Base-by-base conservation (phyloP, 1,284 basidiomycete genomes). In the Puccinia brachypodii region DNA sequence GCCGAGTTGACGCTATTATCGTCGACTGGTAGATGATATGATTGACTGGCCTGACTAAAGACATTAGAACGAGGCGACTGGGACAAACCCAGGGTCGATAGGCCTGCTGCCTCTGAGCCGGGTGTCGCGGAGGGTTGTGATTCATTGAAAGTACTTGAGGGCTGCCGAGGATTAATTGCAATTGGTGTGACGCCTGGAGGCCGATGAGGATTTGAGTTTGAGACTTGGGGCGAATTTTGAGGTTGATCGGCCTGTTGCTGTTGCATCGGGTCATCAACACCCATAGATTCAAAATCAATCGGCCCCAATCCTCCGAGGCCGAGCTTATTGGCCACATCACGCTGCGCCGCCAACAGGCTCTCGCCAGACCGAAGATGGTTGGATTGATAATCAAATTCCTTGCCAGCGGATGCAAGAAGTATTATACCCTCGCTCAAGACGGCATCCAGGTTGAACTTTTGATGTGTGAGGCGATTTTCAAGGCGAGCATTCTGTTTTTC, bases 341-440 rank as follows among this genome's bases (percentile, higher is more conserved):
- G 85, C 68, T 88, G 87, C 3, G 87, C 87, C 40, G 85, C 85
- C 4, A 86, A 85, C 8, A 88, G 85, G 9, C 86, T 86, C 58
- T 87, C 86, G 4, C 84, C 84, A 1, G 85, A 85, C 33, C 85
- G 83, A 0, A 83, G 82, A 38, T 83, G 74, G 38, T 84, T 84
- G n/a, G 85, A 84, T 38, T 81, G 81, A 40, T 85, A 83, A 69
- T 86, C 85, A 83, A 86, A 88, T 82, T 88, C 87, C 44, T 85
- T 86, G n/a, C 87, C 87, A 2, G 87, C 87, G 1, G 85, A 86
- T 3, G 85, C 84, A 11, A 88, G 84, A 0, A 88, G 85, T 74
- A 87, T 86, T 11, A 84, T 84, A n/a, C 87, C 87, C 2, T 86
- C 86, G 2, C 85, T 64, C 1, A 88, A 85, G 2, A 88, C 82